Conservation (phyloP, 352 stramenopile genomes). For the Phytophthora aleatoria region DNA sequence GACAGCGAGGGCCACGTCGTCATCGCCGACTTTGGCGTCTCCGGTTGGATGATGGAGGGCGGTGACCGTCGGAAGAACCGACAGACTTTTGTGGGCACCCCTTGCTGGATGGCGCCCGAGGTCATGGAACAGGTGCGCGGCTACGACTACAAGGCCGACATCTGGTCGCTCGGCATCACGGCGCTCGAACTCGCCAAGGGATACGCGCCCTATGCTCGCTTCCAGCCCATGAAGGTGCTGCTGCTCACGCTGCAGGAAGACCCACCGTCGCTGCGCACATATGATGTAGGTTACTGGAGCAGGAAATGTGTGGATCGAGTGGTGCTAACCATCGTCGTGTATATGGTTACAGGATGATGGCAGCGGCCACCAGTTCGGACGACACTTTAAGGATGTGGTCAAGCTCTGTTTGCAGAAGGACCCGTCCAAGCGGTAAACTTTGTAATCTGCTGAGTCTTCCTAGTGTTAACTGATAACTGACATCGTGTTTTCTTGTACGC, state of each 20-base stretch:
- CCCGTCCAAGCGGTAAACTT: conserved; percentile 73
- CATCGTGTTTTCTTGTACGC: neutral
- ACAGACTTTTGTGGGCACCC: conserved; percentile 98
- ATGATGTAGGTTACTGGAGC: conserved; percentile 62
- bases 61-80: conserved; percentile 94
- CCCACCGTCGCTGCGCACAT: conserved; percentile 91
- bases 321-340: conserved; percentile 5
- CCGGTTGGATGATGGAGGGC: conserved; percentile 97
- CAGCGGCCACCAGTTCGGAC: conserved; percentile 79
- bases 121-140: conserved; percentile 92
- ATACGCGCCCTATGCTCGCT: conserved; percentile 97
- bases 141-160: conserved; percentile 98
- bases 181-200: conserved; percentile 98
- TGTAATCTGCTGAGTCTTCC: neutral
- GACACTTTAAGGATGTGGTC: conserved; percentile 90
- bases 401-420: conserved; percentile 91
- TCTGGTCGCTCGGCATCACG: conserved; percentile 99
- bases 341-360: conserved; percentile 68
- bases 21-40: conserved; percentile 99
- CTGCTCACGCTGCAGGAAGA: conserved; percentile 97
- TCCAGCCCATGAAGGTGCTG: conserved; percentile 98
- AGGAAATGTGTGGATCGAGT: neutral
- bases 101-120: conserved; percentile 96
- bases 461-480: conserved; percentile 4
- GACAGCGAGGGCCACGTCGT: conserved; percentile 94